phyloP scores from a whole-genome alignment of 2,329 filamentous ascomycete species.

The Coleophoma crateriformis region DNA sequence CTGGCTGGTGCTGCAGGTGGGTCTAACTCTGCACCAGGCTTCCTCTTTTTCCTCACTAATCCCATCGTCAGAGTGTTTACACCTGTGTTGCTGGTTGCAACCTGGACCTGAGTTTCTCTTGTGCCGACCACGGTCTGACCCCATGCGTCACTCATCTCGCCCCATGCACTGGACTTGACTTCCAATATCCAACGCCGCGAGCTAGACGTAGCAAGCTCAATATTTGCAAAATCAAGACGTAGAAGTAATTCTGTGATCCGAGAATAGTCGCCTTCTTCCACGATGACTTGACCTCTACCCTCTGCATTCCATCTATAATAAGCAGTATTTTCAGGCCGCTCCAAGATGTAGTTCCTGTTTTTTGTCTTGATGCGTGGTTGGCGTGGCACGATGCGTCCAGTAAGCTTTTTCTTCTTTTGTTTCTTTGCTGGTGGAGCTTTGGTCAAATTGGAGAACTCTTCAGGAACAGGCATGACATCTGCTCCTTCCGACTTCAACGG shows the following conservation, averaged over 20 bases:
- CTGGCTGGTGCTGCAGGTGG: conserved; percentile 1
- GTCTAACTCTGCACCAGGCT: conserved; percentile 20
- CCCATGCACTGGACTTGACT: conserved; percentile 40
- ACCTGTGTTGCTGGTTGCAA: conserved; percentile 8
- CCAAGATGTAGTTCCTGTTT: conserved; percentile 42
- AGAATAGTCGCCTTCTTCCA: conserved; percentile 60
- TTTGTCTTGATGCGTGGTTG: conserved; percentile 60
- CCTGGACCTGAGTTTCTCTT: conserved; percentile 21
- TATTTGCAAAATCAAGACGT: conserved; percentile 66
- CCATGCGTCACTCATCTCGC: conserved; percentile 37
- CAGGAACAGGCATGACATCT: background rate
- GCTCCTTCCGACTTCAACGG: conserved; percentile 3
- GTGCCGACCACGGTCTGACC: conserved; percentile 43
- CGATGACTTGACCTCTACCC: conserved; percentile 57
- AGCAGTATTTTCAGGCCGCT: conserved; percentile 45
- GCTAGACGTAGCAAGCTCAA: conserved; percentile 56
- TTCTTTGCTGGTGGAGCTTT: conserved; percentile 30
- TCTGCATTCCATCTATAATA: conserved; percentile 62
- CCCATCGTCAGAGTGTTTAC: conserved; percentile 31
- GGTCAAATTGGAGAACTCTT: conserved; percentile 2
- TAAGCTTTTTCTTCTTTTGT: conserved; percentile 39
- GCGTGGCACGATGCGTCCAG: conserved; percentile 57
- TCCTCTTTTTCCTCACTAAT: conserved; percentile 46
- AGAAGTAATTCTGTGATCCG: conserved; percentile 65
- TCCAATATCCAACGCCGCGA: conserved; percentile 68